Conservation (phyloP, 257 asterid species). For the Phtheirospermum japonicum region DNA sequence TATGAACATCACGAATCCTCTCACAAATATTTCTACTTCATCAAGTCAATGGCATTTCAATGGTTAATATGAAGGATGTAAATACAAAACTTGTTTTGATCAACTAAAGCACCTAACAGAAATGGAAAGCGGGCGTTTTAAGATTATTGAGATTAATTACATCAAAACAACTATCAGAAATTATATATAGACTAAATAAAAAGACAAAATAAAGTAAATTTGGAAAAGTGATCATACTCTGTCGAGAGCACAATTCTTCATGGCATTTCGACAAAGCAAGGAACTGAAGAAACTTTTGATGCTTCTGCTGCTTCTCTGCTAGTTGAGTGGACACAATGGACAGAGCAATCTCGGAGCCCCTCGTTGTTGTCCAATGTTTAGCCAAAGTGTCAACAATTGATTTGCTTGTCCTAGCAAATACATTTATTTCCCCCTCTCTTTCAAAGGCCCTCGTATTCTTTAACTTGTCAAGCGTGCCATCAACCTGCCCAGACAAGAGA, state of each 20-base stretch:
- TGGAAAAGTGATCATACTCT: conserved; percentile 52
- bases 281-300: conserved; percentile 81
- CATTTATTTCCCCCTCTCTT: conserved; percentile 86
- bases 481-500: conserved; percentile 75
- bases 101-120: neutral
- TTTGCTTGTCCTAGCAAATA: conserved; percentile 79
- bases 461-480: conserved; percentile 65
- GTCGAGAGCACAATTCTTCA: conserved; percentile 79
- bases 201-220: neutral
- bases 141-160: conserved; percentile 14
- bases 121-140: conserved; percentile 18
- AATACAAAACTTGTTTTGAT: conserved; percentile 22
- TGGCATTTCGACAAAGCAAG: conserved; percentile 95
- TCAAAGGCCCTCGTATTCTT: conserved; percentile 76
- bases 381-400: conserved; percentile 93
- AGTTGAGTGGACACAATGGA: conserved; percentile 81
- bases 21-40: conserved; percentile 1
- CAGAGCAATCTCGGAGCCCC: conserved; percentile 83
- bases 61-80: conserved; percentile 6
- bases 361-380: conserved; percentile 95
- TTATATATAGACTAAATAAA: neutral
- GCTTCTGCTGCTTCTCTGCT: conserved; percentile 84
- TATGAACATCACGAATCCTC: conserved; percentile 21
- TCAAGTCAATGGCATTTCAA: conserved; percentile 19
- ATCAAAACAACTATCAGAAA: conserved; percentile 14